Base-by-base conservation (phyloP, 352 stramenopile genomes). In the Stephanocyclus meneghinianus region DNA sequence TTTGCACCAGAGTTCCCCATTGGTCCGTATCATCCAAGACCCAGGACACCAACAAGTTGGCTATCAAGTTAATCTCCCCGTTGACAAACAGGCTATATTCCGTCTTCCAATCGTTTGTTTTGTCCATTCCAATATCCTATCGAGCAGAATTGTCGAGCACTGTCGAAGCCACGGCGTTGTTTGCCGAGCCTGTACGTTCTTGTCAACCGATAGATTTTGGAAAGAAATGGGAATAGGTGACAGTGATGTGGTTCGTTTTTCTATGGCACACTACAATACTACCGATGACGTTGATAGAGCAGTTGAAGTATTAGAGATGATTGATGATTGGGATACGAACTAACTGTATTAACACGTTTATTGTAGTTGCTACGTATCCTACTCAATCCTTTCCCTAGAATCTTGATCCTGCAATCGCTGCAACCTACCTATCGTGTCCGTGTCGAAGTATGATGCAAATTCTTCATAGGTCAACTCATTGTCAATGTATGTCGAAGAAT, bases 181-280 rank as follows among this genome's bases (percentile, higher is more conserved):
- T 42, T 87, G 78, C 72, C 76, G 87, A 30, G 47, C 62, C 40
- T 80, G 83, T 56, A 84, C 77, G 16, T 92, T 91, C 71, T 70
- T 91, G 1, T 87, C 76, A 18, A 88, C 78, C 11, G 42, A 83
- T 37, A 55, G 73, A n/a, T 60, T 91, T 35, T 74, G 74, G 56
- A 32, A 82, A 15, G 78, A 88, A 45, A 70, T 89, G 45, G 8
- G 35, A 7, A 79, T 88, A 50, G 45, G 74, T 13, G n/a, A 80
- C 18, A 64, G 72, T 37, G 73, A 77, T n/a, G 69, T 92, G 42
- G 76, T 92, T 15, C 80, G 89, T 11, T 77, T 91, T 60, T 94
- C 89, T 40, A 70, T 94, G 29, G 86, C 72, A 18, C 89, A 94
- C 73, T 94, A 94, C 63, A 92, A 92, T 55, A 91, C 73, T 57